These are phyloP conservation scores for Blastocystis sp. DNA, from an alignment of 352 stramenopile species.

Conservation along the genomic window DNA sequence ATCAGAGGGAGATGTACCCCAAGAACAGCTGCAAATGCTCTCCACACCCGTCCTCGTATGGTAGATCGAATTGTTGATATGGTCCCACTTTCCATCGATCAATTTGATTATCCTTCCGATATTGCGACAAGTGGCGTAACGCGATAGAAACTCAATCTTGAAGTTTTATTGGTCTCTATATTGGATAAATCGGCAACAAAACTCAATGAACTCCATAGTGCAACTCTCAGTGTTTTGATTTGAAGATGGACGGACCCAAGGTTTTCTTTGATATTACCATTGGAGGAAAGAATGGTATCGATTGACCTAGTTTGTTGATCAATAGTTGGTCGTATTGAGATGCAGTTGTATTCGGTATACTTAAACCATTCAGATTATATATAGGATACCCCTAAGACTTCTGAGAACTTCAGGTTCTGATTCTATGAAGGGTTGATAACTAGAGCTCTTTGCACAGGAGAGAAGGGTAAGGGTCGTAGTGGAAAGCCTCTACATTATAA, in stretches of 20 bases:
- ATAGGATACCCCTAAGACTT: slow-evolving; percentile 91
- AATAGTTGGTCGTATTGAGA: slow-evolving; percentile 86
- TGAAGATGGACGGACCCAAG: slow-evolving; percentile 76
- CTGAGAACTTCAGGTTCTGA: slow-evolving; percentile 89
- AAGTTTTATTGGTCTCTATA: too few species aligned
- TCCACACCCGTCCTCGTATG: neutral
- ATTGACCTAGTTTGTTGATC: neutral
- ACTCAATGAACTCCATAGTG: neutral
- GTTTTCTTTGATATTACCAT: slow-evolving; percentile 88
- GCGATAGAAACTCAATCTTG: too few species aligned
- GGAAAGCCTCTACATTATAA: slow-evolving; percentile 91
- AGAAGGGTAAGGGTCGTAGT: slow-evolving; percentile 82
- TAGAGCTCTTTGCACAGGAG: slow-evolving; percentile 91
- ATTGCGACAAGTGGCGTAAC: too few species aligned
- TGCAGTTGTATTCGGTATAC: slow-evolving; percentile 86
- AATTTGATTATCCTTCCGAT: neutral
- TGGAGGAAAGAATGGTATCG: slow-evolving; percentile 75
- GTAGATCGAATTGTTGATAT: neutral
- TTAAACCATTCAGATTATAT: neutral
- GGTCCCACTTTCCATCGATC: neutral
- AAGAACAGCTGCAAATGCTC: neutral
- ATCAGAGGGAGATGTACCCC: neutral
- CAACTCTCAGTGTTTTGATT: neutral
- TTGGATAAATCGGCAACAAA: too few species aligned
- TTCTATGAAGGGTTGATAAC: neutral